phyloP scores from a whole-genome alignment of 2,329 filamentous ascomycete species.

The Fusarium piperis region DNA sequence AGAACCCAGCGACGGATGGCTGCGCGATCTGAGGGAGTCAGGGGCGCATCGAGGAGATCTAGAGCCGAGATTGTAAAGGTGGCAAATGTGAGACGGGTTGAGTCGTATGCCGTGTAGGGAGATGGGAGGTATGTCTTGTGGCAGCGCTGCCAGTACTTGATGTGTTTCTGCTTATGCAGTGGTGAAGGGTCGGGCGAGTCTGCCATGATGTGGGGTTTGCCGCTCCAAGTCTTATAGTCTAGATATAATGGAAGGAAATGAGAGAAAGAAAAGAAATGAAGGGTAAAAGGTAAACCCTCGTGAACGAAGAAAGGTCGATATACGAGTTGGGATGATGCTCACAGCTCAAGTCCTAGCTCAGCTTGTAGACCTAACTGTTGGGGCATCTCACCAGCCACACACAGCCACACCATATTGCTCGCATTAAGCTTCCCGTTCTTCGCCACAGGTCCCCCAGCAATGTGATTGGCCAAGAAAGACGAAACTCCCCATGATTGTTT shows the following conservation, averaged over 20 bases:
- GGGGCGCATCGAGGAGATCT: slow-evolving; percentile 77
- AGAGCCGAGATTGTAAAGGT: slow-evolving; percentile 90
- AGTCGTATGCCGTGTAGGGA: slow-evolving; percentile 88
- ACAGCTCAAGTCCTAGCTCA: slow-evolving; percentile 7
- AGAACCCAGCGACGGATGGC: slow-evolving; percentile 80
- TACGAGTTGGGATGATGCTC: background rate
- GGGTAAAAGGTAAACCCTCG: background rate
- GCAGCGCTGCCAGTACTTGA: slow-evolving; percentile 94
- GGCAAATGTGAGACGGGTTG: slow-evolving; percentile 87
- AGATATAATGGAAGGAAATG: background rate
- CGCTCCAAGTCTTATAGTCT: background rate
- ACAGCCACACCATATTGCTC: slow-evolving; percentile 11
- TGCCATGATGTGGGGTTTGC: slow-evolving; percentile 16
- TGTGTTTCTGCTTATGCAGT: slow-evolving; percentile 73
- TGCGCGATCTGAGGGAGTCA: slow-evolving; percentile 56
- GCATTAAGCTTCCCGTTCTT: slow-evolving; percentile 5
- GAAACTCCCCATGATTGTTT: slow-evolving; percentile 6
- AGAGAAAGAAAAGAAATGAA: background rate
- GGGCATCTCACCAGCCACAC: background rate
- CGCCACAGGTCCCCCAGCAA: slow-evolving; percentile 16
- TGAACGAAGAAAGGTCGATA: background rate
- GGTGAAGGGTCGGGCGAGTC: slow-evolving; percentile 35
- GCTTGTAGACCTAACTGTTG: background rate
- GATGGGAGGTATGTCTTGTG: slow-evolving; percentile 82
- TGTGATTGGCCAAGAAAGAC: slow-evolving; percentile 12